Evolutionary conservation across 148 eudicot species (phyloP), one percentile per base, ranked within the genome.

Genomic region (Vaccinium darrowii): DNA sequence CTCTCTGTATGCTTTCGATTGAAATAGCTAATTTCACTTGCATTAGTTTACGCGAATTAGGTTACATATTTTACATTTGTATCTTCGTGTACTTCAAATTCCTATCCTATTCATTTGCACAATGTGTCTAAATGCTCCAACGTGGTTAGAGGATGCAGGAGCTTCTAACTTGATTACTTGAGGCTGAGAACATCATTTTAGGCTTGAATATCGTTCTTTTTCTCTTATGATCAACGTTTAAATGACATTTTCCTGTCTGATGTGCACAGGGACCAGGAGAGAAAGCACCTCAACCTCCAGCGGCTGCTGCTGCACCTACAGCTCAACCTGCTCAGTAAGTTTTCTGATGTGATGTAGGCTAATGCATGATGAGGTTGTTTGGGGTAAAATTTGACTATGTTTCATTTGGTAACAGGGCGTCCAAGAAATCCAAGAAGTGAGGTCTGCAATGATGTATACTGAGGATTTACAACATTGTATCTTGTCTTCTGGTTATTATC

Each of bases 241-340:
- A 21, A 33, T 25, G 19, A 3, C n/a, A 43, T 13, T 23, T 11
- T 84, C 12, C 18, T 0, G 2, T 39, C 69, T n/a, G 3, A 3
- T 56, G 1, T 85, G 47, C 65, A 43, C 82, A 93, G 95, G 95
- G 95, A 65, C 95, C 95, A 4, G 88, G 85, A 58, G 93, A 92
- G 86, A 89, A 58, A 81, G 91, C 86, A 85, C 88, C 88, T 16
- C 87, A 65, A 79, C 85, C 90, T 3, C 86, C 86, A 58, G 88
- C 90, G 9, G 89, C 92, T 4, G 88, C 90, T 47, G 82, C 90
- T 78, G 87, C 88, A 71, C 89, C 94, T 27, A 87, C 91, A 79
- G 84, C 92, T 18, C 86, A 90, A 71, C 79, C 91, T 82, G 67
- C 90, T 49, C 89, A 84, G 93, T 91, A 80, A 91, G 90, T 30